Evolutionary conservation across 2,329 filamentous ascomycete genomes (phyloP).

Genomic region (Paecilomyces formosus): DNA sequence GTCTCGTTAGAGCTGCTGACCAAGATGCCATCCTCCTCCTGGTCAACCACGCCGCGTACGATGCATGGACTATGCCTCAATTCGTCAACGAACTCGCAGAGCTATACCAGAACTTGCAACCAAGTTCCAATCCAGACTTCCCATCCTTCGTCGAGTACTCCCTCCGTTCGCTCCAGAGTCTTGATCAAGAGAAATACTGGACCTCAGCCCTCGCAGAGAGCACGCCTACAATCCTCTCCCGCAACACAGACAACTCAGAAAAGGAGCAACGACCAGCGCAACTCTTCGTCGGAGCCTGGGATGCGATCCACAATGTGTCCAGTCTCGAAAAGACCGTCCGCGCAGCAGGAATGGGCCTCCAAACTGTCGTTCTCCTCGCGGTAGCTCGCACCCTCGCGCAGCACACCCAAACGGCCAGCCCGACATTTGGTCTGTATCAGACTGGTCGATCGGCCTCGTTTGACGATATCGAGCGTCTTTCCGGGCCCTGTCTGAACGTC

Average conservation of each 20-base stretch:
- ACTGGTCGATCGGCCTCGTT: conserved; percentile 21
- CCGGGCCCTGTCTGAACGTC: conserved; percentile 24
- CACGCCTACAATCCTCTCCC: conserved; percentile 13
- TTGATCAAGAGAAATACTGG: conserved; percentile 18
- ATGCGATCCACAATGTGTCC: conserved; percentile 15
- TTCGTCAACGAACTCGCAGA: conserved; percentile 21
- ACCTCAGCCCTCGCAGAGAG: conserved; percentile 8
- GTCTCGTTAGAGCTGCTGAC: conserved; percentile 17
- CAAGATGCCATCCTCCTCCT: conserved; percentile 22
- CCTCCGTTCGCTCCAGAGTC: conserved; percentile 10
- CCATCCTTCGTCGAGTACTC: conserved; percentile 17
- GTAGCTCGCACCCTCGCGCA: conserved; percentile 18
- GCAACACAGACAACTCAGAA: background rate
- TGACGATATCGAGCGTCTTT: conserved; percentile 15
- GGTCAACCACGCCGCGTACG: conserved; percentile 29
- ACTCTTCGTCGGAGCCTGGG: conserved; percentile 16
- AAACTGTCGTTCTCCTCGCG: conserved; percentile 21
- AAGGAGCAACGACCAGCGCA: conserved; percentile 2
- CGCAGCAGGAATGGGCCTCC: conserved; percentile 13
- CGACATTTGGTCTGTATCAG: conserved; percentile 24
- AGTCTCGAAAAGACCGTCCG: conserved; percentile 14
- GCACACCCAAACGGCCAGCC: conserved; percentile 11
- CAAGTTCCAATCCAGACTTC: conserved; percentile 12
- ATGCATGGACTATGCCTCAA: conserved; percentile 28
- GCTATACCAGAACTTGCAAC: conserved; percentile 14